Percentiles rank a stretch among this genome's conserved stretches.
Evolutionary conservation across 2,329 filamentous ascomycete species (phyloP).

Genomic region (Stagonosporopsis vannaccii): DNA sequence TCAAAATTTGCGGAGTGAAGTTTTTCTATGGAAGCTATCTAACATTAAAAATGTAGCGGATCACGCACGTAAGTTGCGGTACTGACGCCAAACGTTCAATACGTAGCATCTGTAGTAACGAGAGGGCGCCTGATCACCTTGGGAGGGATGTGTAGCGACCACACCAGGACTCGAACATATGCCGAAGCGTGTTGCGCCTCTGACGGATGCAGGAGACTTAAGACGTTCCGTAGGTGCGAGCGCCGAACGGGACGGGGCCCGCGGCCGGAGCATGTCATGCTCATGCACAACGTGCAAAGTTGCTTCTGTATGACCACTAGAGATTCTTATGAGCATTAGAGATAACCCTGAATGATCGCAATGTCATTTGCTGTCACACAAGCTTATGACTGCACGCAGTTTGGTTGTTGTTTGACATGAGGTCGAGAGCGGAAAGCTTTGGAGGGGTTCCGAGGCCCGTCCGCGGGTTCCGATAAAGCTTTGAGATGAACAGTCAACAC

Average conservation of each 20-base stretch:
- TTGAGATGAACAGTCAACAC: too few relatives aligned
- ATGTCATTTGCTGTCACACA: neutral
- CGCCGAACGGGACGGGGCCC: neutral
- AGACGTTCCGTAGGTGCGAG: too few relatives aligned
- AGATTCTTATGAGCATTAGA: neutral
- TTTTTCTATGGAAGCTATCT: neutral
- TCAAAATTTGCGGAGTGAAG: neutral
- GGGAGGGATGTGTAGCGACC: too few relatives aligned
- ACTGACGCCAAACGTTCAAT: neutral
- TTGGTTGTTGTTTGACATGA: neutral
- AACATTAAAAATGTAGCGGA: neutral
- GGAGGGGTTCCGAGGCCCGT: neutral
- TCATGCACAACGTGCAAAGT: neutral
- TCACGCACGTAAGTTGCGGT: neutral
- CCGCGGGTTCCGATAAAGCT: neutral
- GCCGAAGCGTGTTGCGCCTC: neutral
- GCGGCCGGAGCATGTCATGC: neutral
- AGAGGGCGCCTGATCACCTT: too few relatives aligned
- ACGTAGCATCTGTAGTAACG: too few relatives aligned
- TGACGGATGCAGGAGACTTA: too few relatives aligned
- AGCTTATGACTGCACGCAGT: neutral
- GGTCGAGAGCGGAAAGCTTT: neutral
- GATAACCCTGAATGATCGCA: neutral
- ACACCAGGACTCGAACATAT: too few relatives aligned
- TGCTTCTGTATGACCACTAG: neutral